These are phyloP conservation scores for Geranium brycei DNA, from an alignment of 345 rosid genomes.

Conservation along the genomic window DNA sequence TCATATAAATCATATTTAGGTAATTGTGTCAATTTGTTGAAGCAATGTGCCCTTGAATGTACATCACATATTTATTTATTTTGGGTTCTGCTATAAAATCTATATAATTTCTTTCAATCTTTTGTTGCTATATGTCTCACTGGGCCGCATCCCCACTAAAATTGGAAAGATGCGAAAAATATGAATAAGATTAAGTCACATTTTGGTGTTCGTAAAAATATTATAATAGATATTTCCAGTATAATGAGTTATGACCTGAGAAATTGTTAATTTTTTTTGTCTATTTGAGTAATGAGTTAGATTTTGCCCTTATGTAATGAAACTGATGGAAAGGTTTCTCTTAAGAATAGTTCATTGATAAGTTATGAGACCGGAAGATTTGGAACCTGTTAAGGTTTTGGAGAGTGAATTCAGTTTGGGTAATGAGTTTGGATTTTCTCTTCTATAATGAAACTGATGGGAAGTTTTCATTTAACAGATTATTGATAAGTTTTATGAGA, in stretches of 20 bases:
- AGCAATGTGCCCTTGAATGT: not conserved
- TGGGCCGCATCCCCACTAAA: not conserved
- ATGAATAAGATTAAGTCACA: no score
- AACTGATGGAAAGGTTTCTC: no score
- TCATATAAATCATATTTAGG: not conserved
- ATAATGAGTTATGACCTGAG: not conserved
- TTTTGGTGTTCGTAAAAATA: not conserved
- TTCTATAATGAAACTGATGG: not conserved
- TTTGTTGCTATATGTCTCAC: not conserved
- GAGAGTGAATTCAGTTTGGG: not conserved
- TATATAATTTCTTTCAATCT: not conserved
- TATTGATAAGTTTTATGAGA: conserved; percentile 55
- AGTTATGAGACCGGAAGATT: no score
- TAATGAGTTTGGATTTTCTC: not conserved
- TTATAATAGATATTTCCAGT: not conserved
- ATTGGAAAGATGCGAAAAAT: not conserved
- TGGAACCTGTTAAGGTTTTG: no score
- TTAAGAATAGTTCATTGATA: no score
- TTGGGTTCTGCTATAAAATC: not conserved
- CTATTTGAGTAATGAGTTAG: no score
- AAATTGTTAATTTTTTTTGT: no score
- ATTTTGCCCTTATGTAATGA: no score
- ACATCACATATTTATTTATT: not conserved
- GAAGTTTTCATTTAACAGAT: conserved; percentile 31
- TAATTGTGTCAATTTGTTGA: not conserved